These are phyloP conservation scores for Nothophaeocryptopus gaeumannii DNA, from an alignment of 2,329 filamentous ascomycete species.

Conservation along the genomic window DNA sequence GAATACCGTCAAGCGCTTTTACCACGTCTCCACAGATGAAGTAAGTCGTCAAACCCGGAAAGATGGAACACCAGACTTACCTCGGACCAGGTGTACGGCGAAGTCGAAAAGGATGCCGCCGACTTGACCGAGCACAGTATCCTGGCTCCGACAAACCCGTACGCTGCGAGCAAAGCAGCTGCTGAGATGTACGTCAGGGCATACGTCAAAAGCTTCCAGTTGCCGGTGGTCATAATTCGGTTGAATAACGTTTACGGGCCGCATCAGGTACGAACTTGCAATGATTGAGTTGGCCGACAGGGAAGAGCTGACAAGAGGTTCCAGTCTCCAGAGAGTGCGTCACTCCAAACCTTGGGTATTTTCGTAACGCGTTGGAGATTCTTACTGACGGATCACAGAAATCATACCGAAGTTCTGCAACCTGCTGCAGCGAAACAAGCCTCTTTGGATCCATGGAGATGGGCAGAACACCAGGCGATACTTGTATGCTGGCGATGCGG, in stretches of 20 bases:
- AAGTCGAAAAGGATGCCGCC: constrained; percentile 68
- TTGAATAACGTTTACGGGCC: constrained; percentile 86
- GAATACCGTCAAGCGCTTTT: constrained; percentile 64
- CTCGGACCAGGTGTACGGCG: constrained; percentile 69
- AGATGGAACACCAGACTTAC: constrained; percentile 9
- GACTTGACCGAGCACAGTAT: constrained; percentile 71
- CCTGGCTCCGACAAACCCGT: constrained; percentile 73
- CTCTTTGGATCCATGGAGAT: constrained; percentile 72
- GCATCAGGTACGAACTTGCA: constrained; percentile 62
- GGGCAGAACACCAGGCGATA: constrained; percentile 73
- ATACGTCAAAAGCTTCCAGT: constrained; percentile 79
- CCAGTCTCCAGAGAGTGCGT: constrained; percentile 28
- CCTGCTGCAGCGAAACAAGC: constrained; percentile 63
- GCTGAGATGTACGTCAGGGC: constrained; percentile 60
- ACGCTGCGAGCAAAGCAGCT: constrained; percentile 40
- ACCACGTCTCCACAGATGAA: constrained; percentile 77
- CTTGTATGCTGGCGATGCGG: constrained; percentile 74
- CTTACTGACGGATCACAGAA: constrained; percentile 49
- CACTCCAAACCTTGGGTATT: not conserved
- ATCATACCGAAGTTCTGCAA: constrained; percentile 81
- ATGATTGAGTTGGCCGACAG: not conserved
- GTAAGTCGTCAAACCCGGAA: constrained; percentile 8
- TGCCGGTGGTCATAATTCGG: constrained; percentile 75
- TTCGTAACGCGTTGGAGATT: too few relatives aligned
- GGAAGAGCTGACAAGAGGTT: constrained; percentile 14